Evolutionary conservation across 495 filamentous ascomycete species (phyloP).

Genomic region (Aspergillus affinis): DNA sequence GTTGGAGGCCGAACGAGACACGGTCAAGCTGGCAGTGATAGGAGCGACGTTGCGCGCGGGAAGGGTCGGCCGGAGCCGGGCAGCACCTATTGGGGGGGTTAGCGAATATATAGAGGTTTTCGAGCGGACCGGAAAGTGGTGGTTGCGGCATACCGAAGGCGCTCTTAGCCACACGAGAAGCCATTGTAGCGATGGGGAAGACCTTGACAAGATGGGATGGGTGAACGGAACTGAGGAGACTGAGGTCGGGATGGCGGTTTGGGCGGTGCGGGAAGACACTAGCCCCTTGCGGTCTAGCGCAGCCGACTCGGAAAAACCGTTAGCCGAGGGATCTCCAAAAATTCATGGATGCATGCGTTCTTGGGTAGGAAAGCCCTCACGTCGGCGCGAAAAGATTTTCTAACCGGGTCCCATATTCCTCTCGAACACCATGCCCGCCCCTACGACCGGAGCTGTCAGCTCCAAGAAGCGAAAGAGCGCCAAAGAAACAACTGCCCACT

Average conservation of each 20-base stretch:
- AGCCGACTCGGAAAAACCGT: conserved; percentile 46
- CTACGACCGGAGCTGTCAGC: conserved; percentile 21
- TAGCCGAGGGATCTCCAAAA: conserved; percentile 37
- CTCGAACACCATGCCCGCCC: conserved; percentile 33
- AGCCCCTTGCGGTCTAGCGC: conserved; percentile 70
- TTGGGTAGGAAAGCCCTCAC: not conserved
- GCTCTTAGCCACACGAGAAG: conserved; percentile 89
- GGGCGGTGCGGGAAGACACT: conserved; percentile 78
- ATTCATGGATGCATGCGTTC: conserved; percentile 17
- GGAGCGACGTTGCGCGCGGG: conserved; percentile 69
- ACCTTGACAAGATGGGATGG: conserved; percentile 38
- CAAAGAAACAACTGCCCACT: conserved; percentile 36
- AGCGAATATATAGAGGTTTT: conserved; percentile 22
- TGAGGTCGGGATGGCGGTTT: conserved; percentile 68
- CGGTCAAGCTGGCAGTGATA: conserved; percentile 61
- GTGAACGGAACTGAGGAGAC: conserved; percentile 48
- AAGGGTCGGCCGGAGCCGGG: conserved; percentile 78
- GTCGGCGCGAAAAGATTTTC: not conserved
- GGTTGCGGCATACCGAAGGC: conserved; percentile 71
- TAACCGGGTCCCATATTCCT: not conserved
- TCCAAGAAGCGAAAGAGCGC: conserved; percentile 46
- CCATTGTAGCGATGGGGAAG: conserved; percentile 67
- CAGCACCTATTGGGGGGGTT: conserved; percentile 63
- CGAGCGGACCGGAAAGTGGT: conserved; percentile 3
- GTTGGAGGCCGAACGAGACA: conserved; percentile 69